Evolutionary conservation across 2,329 filamentous ascomycete genomes (phyloP).

Genomic region (Beauveria sp.): DNA sequence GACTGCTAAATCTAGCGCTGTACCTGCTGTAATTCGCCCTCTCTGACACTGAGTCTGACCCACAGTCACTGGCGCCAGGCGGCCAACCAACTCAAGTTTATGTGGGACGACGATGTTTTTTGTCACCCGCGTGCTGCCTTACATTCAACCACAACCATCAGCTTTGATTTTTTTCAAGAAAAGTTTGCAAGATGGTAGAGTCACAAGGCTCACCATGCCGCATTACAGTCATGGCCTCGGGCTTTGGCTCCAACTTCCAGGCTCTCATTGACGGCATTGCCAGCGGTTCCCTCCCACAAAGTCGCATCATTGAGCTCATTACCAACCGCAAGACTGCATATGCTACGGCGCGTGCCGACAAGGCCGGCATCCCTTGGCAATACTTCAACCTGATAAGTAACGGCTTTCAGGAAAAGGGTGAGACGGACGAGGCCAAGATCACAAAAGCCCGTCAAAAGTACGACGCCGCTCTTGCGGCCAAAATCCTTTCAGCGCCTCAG

Average conservation of each 20-base stretch:
- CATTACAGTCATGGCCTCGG: slow-evolving; percentile 63
- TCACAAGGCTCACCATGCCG: slow-evolving; percentile 28
- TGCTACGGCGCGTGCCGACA: slow-evolving; percentile 34
- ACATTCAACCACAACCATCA: no score
- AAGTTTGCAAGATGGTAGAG: slow-evolving; percentile 2
- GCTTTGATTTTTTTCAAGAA: no score
- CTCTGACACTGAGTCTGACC: neutral
- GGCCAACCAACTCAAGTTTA: neutral
- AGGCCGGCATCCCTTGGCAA: slow-evolving; percentile 58
- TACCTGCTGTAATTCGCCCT: neutral
- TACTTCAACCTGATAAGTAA: slow-evolving; percentile 78
- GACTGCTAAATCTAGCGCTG: neutral
- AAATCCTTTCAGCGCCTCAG: slow-evolving; percentile 43
- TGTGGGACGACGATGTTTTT: no score
- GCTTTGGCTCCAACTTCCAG: slow-evolving; percentile 72
- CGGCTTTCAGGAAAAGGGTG: slow-evolving; percentile 52
- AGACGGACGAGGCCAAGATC: slow-evolving; percentile 49
- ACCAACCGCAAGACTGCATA: slow-evolving; percentile 42
- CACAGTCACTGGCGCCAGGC: neutral
- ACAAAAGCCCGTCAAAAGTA: slow-evolving; percentile 57
- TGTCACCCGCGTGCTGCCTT: no score
- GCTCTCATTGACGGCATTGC: slow-evolving; percentile 52
- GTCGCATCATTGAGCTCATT: slow-evolving; percentile 38
- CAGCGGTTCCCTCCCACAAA: slow-evolving; percentile 30
- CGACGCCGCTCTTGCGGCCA: slow-evolving; percentile 64